These are phyloP conservation scores for Bretziella fagacearum DNA, from an alignment of 2,329 filamentous ascomycete species.

Conservation along the genomic window DNA sequence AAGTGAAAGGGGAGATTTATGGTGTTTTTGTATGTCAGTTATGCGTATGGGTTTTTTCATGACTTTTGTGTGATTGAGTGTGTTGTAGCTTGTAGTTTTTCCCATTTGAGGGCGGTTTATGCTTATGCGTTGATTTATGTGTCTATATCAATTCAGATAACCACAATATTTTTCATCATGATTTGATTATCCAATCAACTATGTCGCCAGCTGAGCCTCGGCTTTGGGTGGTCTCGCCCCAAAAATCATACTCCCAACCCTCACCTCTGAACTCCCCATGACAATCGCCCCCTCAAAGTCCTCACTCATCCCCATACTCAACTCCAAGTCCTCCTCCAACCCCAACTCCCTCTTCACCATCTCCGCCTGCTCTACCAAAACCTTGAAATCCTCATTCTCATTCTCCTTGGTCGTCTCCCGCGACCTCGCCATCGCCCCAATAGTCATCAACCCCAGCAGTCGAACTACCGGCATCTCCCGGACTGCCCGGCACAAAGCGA, in stretches of 20 bases:
- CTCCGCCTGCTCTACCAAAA: conserved; percentile 52
- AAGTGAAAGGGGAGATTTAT: background rate
- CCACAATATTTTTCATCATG: background rate
- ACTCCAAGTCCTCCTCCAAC: conserved; percentile 40
- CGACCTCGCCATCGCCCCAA: conserved; percentile 81
- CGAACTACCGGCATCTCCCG: conserved; percentile 55
- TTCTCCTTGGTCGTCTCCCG: conserved; percentile 52
- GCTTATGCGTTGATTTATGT: conserved; percentile 1
- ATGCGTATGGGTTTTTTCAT: no score
- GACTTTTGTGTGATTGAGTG: no score
- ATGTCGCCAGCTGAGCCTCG: conserved; percentile 52
- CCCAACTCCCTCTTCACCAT: conserved; percentile 39
- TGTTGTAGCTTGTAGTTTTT: no score
- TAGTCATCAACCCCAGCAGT: conserved; percentile 84
- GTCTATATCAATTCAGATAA: no score
- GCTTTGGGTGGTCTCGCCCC: conserved; percentile 63
- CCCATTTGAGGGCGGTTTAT: background rate
- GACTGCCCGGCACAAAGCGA: conserved; percentile 53
- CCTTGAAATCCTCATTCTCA: conserved; percentile 82
- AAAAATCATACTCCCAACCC: conserved; percentile 89
- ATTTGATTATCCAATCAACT: conserved; percentile 15
- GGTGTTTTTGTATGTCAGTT: background rate
- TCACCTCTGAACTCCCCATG: conserved; percentile 74
- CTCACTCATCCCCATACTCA: conserved; percentile 98
- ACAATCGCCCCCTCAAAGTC: conserved; percentile 82